Evolutionary conservation across 1,284 basidiomycete species (phyloP).

Genomic region (Cutaneotrichosporon sp.): DNA sequence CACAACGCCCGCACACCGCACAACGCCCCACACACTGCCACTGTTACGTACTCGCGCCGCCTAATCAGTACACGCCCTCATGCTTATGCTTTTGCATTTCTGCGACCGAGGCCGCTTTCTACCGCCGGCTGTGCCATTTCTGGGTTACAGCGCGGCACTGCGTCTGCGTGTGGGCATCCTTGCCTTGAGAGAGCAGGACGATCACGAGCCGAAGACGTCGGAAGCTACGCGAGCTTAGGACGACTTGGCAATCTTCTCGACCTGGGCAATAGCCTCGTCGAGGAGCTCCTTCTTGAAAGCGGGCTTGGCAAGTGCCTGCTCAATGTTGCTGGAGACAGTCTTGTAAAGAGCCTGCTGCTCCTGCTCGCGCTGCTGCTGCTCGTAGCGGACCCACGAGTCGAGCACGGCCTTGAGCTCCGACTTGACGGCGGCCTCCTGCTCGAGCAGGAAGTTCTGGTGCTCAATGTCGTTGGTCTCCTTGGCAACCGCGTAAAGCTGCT

Average conservation of each 20-base stretch:
- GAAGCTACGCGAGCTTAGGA: constrained; percentile 50
- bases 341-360: constrained; percentile 89
- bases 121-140: background rate
- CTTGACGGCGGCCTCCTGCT: constrained; percentile 81
- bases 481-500: constrained; percentile 85
- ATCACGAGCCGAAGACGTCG: background rate
- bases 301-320: constrained; percentile 76
- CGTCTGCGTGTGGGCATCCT: background rate
- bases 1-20: background rate
- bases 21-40: too few species aligned
- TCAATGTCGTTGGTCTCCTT: constrained; percentile 95
- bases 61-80: too few species aligned
- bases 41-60: background rate
- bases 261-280: constrained; percentile 73
- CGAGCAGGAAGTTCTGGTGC: constrained; percentile 81
- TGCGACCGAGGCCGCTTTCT: constrained; percentile 3
- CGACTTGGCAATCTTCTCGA: constrained; percentile 75
- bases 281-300: constrained; percentile 92
- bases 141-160: background rate
- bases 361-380: constrained; percentile 92
- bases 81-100: constrained; percentile 10
- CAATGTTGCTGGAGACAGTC: constrained; percentile 78
- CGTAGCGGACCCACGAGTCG: constrained; percentile 96
- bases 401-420: constrained; percentile 89
- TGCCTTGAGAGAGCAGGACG: background rate